Evolutionary conservation across 2,329 filamentous ascomycete genomes (phyloP), one percentile per base, ranked within the genome.

Genomic region (Hypocreales sp.): DNA sequence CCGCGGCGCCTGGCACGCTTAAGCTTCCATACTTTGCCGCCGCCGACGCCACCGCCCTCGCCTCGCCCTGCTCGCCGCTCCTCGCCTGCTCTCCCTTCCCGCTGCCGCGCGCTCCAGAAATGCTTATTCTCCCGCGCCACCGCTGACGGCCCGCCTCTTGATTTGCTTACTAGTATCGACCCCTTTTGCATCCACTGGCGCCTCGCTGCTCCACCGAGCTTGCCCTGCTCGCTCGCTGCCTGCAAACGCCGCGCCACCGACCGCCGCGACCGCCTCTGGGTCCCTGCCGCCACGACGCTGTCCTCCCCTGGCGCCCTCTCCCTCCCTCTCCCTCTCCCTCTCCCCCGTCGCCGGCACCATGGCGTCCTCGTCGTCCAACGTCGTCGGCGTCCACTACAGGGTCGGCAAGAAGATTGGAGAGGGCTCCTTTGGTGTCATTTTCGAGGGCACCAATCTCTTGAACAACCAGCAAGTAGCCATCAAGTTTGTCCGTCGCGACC

Each of bases 371-470:
- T 90, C 82, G 37, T 93, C 84, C 35, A 95, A 95, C 59, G 90
- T 98, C 42, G 90, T 95, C 47, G 90, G 90, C 51, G 90, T 98
- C 41, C 90, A 98, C 62, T 98, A 98, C 59, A 73, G 90, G 40
- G 90, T 98, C 40, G 90, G 90, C 46, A 95, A 95, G 72, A 98
- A 98, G 66, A 95, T 98, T 44, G 90, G 90, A 54, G 90, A 95
- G 71, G 87, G 87, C 39, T 93, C 84, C 21, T 95, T 95, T 49
- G 87, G 87, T 64, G 90, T 95, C 44, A 94, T 95, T 51, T 95
- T 95, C 49, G 90, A 95, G 59, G 90, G 90, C 42, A 95, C 86
- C 48, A 98, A 98, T 55, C 69, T 98, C 44, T 68, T 98, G 55
- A 98, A 98, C 67, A 94, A 92, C 59, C 90, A 95, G 57, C 86